phyloP scores from a whole-genome alignment of 352 stramenopile genomes.

The Globisporangium heterothallicum region DNA sequence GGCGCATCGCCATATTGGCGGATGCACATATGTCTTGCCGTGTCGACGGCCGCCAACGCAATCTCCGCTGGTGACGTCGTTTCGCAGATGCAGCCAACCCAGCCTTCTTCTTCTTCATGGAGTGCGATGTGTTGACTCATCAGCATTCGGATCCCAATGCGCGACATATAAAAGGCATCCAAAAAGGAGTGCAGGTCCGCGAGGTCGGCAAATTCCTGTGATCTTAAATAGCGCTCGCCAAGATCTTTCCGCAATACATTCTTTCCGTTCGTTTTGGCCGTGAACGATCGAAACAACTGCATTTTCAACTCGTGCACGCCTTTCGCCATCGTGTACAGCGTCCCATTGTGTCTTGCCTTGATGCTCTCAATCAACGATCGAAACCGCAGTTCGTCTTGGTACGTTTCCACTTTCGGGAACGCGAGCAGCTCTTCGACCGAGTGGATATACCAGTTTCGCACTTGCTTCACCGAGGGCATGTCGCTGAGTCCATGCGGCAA shows the following conservation, averaged over 20 bases:
- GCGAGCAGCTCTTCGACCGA: constrained; percentile 93
- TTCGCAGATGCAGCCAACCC: constrained; percentile 94
- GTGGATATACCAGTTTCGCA: constrained; percentile 97
- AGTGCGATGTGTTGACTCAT: constrained; percentile 99
- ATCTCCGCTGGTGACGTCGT: constrained; percentile 96
- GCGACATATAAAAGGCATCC: constrained; percentile 99
- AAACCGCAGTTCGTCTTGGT: constrained; percentile 90
- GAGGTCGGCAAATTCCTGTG: constrained; percentile 86
- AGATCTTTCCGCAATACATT: constrained; percentile 38
- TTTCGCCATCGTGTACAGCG: constrained; percentile 99
- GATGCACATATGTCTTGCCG: constrained; percentile 98
- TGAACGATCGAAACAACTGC: constrained; percentile 74
- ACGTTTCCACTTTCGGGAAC: constrained; percentile 81
- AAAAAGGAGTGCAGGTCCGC: constrained; percentile 96
- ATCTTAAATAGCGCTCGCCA: constrained; percentile 63
- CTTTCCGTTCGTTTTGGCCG: constrained; percentile 26
- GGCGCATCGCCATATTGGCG: constrained; percentile 98
- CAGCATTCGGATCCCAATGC: constrained; percentile 99
- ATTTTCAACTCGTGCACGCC: constrained; percentile 97
- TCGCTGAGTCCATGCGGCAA: constrained; percentile 93
- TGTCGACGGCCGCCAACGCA: constrained; percentile 95
- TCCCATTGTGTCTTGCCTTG: constrained; percentile 96
- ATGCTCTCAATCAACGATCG: constrained; percentile 93
- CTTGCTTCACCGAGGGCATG: constrained; percentile 91
- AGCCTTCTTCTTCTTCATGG: constrained; percentile 85